Evolutionary conservation across 352 stramenopile genomes (phyloP).

Genomic region (Pythium aristosporum): DNA sequence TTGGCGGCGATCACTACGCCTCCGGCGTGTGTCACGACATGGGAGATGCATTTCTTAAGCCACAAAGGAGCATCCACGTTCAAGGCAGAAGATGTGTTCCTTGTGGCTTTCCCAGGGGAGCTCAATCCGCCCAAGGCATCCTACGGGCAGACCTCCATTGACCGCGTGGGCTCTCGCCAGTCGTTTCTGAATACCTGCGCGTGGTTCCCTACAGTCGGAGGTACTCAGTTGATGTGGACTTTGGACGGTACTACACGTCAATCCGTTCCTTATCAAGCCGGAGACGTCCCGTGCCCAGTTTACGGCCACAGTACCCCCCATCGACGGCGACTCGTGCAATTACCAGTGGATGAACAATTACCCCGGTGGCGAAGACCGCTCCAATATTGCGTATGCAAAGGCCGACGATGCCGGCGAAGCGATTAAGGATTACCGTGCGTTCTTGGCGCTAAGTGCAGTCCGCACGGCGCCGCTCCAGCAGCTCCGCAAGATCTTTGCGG

Average conservation of each 20-base stretch:
- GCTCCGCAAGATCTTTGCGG: conserved; percentile 7
- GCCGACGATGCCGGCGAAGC: background rate
- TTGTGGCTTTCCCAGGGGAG: conserved; percentile 20
- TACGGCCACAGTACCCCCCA: conserved; percentile 30
- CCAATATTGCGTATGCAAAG: conserved; percentile 14
- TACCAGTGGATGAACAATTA: conserved; percentile 21
- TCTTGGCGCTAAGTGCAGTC: background rate
- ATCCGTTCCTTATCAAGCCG: conserved; percentile 40
- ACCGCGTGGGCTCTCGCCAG: conserved; percentile 20
- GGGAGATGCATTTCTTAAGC: background rate
- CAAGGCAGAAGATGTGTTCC: background rate
- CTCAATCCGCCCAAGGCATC: conserved; percentile 27
- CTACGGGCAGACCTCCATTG: conserved; percentile 24
- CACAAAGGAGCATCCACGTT: conserved; percentile 11
- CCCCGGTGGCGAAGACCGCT: conserved; percentile 6
- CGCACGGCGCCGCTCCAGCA: conserved; percentile 4
- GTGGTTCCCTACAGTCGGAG: conserved; percentile 35
- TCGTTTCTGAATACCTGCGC: conserved; percentile 32
- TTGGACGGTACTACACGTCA: conserved; percentile 18
- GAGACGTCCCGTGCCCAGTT: conserved; percentile 33
- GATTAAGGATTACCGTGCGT: conserved; percentile 1
- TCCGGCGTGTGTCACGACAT: background rate
- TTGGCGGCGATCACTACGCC: background rate
- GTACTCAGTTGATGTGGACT: conserved; percentile 33
- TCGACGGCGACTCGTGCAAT: conserved; percentile 17